Conservation (phyloP, 23 red algal genomes). For the Gracilaria caudata region DNA sequence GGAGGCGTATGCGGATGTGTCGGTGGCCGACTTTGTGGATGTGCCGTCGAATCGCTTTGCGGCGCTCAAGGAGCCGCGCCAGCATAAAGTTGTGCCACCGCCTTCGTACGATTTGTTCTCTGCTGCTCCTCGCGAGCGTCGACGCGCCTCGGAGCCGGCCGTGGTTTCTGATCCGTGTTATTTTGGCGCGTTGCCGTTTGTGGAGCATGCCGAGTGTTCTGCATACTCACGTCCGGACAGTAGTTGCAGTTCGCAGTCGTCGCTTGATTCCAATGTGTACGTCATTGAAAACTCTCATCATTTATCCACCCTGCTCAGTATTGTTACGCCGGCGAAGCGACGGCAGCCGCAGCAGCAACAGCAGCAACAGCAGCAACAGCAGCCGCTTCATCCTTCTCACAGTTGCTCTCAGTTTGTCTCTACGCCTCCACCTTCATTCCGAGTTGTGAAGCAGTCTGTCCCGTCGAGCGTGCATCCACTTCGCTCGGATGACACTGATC, state of each 20-base stretch:
- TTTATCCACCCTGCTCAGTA: slow-evolving; percentile 11
- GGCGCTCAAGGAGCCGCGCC: background rate
- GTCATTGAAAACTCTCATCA: slow-evolving; percentile 1
- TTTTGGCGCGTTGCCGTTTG: slow-evolving; percentile 15
- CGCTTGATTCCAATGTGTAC: slow-evolving; percentile 13
- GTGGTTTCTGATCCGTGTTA: background rate
- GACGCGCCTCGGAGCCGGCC: background rate
- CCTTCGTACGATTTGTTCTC: slow-evolving; percentile 3
- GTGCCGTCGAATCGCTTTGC: slow-evolving; percentile 12
- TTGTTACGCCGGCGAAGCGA: background rate
- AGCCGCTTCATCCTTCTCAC: background rate
- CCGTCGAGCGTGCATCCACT: background rate
- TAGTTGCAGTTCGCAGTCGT: too few species aligned
- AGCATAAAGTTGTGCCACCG: background rate
- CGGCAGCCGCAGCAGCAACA: too few species aligned
- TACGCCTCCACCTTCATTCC: background rate
- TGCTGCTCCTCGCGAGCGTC: background rate
- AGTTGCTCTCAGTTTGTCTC: background rate
- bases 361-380: too few species aligned
- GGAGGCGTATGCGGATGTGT: background rate
- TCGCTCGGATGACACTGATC: slow-evolving; percentile 6
- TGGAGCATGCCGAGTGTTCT: background rate
- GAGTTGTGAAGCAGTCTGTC: background rate
- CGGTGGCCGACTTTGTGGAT: slow-evolving; percentile 39
- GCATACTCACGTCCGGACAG: too few species aligned